These are phyloP conservation scores for Pseudomonodictys pantanalensis DNA, from an alignment of 495 filamentous ascomycete genomes.

Conservation along the genomic window DNA sequence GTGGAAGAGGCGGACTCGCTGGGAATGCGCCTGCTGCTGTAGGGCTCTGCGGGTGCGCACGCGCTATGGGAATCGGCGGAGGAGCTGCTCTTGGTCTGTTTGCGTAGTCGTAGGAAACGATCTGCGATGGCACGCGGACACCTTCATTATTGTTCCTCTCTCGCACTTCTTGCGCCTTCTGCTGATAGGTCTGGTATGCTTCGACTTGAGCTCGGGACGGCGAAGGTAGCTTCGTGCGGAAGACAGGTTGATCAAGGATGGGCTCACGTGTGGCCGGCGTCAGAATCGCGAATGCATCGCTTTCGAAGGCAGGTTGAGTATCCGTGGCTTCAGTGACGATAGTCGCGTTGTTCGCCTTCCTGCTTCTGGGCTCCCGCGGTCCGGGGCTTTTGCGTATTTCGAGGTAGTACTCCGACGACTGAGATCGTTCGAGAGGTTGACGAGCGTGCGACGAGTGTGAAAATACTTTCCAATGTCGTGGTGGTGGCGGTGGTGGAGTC, in stretches of 20 bases:
- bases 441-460: background rate
- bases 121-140: slow-evolving; percentile 10
- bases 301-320: slow-evolving; percentile 27
- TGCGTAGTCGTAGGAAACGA: slow-evolving; percentile 25
- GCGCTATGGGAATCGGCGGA: background rate
- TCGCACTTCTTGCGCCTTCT: slow-evolving; percentile 14
- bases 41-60: slow-evolving; percentile 1
- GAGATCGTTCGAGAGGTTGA: slow-evolving; percentile 8
- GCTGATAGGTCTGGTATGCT: slow-evolving; percentile 26
- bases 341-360: slow-evolving; percentile 19
- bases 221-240: slow-evolving; percentile 8
- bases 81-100: background rate
- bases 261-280: slow-evolving; percentile 31
- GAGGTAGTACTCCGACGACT: slow-evolving; percentile 11
- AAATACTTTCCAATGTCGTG: background rate
- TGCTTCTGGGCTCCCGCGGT: slow-evolving; percentile 5
- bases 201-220: slow-evolving; percentile 19
- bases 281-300: slow-evolving; percentile 26
- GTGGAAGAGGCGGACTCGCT: slow-evolving; percentile 8
- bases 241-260: slow-evolving; percentile 6
- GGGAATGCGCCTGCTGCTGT: slow-evolving; percentile 21
- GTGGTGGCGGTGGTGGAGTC: background rate
- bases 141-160: slow-evolving; percentile 9
- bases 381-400: slow-evolving; percentile 7
- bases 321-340: slow-evolving; percentile 24